Percentiles rank a stretch among this genome's conserved stretches.
Evolutionary conservation across 176 grass and related monocot species (phyloP).

Genomic region (Chrysopogon serrulatus): DNA sequence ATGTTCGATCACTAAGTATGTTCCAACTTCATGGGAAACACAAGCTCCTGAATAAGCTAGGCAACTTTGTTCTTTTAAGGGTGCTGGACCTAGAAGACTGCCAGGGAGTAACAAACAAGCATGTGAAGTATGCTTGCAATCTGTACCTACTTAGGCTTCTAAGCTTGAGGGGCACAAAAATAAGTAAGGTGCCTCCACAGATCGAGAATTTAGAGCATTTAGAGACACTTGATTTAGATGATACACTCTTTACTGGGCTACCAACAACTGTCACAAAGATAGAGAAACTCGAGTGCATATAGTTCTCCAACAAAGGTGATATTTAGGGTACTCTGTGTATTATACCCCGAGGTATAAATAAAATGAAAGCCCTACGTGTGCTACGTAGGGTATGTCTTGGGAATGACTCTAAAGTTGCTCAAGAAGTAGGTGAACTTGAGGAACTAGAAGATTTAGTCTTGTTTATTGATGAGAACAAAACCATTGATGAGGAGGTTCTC

Average conservation of each 20-base stretch:
- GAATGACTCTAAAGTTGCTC: background rate
- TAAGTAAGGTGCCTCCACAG: background rate
- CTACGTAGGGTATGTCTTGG: background rate
- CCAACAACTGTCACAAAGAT: background rate
- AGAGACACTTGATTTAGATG: background rate
- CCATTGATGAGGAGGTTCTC: background rate
- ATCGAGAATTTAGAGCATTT: background rate
- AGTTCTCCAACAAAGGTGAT: background rate
- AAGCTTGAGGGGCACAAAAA: background rate
- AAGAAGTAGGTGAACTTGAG: background rate
- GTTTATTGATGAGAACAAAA: no score
- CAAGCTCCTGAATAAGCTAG: no score
- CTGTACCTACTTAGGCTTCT: background rate
- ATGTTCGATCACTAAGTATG: no score
- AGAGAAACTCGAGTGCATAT: background rate
- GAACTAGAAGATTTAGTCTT: background rate
- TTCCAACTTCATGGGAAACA: no score
- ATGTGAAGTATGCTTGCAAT: background rate
- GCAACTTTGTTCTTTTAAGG: background rate
- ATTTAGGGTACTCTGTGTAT: background rate
- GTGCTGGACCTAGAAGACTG: slow-evolving; percentile 2
- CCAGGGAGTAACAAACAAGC: background rate
- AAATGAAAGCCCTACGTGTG: slow-evolving; percentile 8
- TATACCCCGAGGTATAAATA: background rate
- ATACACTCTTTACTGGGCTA: background rate